These are phyloP conservation scores for Raphanus hybrid DNA, from an alignment of 441 rosid species.

Conservation along the genomic window DNA sequence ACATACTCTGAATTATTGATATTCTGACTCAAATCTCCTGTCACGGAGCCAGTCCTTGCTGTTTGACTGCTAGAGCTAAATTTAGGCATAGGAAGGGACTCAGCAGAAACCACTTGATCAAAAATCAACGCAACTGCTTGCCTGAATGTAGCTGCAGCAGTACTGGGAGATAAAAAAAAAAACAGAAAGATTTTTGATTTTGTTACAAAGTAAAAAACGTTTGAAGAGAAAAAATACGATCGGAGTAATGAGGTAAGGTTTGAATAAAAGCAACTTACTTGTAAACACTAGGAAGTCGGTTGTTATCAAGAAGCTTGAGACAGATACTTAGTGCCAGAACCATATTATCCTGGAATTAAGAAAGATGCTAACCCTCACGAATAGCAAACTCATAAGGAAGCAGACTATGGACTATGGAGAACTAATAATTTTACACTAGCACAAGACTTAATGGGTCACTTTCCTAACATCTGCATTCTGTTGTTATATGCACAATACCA, in stretches of 20 bases:
- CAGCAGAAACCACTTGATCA: conserved; percentile 82
- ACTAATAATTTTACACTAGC: conserved; percentile 12
- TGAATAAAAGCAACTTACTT: conserved; percentile 60
- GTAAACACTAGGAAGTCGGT: conserved; percentile 84
- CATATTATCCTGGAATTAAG: conserved; percentile 78
- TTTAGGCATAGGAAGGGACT: conserved; percentile 84
- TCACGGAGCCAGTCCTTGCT: conserved; percentile 80
- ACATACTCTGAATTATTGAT: conserved; percentile 81
- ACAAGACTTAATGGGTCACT: conserved; percentile 9
- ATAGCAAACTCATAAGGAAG: conserved; percentile 30
- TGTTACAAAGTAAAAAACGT: neutral
- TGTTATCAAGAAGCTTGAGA: conserved; percentile 95
- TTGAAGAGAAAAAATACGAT: conserved; percentile 19
- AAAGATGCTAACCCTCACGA: conserved; percentile 36
- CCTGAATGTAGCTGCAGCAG: conserved; percentile 99
- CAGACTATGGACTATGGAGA: conserved; percentile 9
- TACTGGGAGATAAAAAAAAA: conserved; percentile 55
- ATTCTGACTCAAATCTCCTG: conserved; percentile 84
- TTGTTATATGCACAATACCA: neutral
- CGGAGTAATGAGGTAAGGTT: conserved; percentile 24
- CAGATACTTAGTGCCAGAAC: conserved; percentile 90
- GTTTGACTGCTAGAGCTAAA: conserved; percentile 68
- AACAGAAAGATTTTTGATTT: conserved; percentile 24
- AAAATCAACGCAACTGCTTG: conserved; percentile 98
- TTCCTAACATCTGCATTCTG: conserved; percentile 17